Evolutionary conservation across 805 yeast species (phyloP).

Genomic region (Ascoidea rubescens): DNA sequence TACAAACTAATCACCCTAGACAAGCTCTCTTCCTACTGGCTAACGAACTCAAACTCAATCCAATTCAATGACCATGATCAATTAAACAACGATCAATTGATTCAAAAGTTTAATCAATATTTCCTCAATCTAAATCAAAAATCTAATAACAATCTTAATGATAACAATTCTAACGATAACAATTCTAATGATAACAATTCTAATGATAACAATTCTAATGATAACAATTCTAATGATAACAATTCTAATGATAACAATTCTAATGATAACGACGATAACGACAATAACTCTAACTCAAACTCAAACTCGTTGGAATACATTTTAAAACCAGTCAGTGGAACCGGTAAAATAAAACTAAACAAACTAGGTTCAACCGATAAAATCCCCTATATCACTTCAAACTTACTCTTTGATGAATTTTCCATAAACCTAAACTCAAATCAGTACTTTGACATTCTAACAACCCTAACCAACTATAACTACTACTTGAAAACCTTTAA

Average conservation of each 20-base stretch:
- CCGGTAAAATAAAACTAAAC: constrained; percentile 69
- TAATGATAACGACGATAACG: constrained; percentile 14
- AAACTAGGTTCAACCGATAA: constrained; percentile 62
- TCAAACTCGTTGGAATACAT: constrained; percentile 30
- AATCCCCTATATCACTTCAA: constrained; percentile 57
- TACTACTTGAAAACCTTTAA: constrained; percentile 66
- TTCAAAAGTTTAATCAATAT: too few species aligned
- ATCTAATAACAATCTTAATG: too few species aligned
- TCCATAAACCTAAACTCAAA: constrained; percentile 74
- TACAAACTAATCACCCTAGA: constrained; percentile 67
- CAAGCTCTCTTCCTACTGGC: constrained; percentile 72
- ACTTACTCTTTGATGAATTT: constrained; percentile 75
- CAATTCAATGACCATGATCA: too few species aligned
- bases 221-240: too few species aligned
- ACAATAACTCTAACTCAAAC: constrained; percentile 7
- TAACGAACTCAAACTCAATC: constrained; percentile 45
- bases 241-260: too few species aligned
- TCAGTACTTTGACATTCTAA: constrained; percentile 71
- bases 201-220: too few species aligned
- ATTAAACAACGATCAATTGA: not conserved
- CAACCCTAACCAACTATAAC: constrained; percentile 71
- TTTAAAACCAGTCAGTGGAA: constrained; percentile 79
- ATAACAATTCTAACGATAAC: too few species aligned
- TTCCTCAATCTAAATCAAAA: too few species aligned
- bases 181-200: too few species aligned